These are phyloP conservation scores for Wickerhamomyces chambardii DNA, from an alignment of 805 yeast species.

Conservation along the genomic window DNA sequence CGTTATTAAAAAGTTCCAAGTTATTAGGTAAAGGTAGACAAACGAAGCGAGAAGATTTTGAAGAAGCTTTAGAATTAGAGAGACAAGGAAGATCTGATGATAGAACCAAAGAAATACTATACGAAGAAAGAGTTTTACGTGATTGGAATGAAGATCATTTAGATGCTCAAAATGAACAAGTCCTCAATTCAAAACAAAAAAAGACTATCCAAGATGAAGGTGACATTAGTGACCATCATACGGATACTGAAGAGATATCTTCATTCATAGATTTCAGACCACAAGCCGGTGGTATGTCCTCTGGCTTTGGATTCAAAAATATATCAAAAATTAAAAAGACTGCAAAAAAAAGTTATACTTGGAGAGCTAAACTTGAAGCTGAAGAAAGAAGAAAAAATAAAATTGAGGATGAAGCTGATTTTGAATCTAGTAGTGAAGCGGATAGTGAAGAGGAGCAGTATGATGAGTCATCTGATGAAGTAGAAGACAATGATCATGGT, in stretches of 20 bases:
- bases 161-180: no score
- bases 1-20: conserved; percentile 63
- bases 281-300: conserved; percentile 47
- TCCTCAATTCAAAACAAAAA: no score
- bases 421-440: conserved; percentile 27
- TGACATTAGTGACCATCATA: conserved; percentile 11
- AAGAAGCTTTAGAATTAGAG: conserved; percentile 70
- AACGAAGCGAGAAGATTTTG: conserved; percentile 59
- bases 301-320: conserved; percentile 63
- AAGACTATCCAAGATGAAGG: conserved; percentile 16
- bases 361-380: conserved; percentile 53
- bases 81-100: conserved; percentile 64
- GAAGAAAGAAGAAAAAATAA: conserved; percentile 34
- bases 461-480: conserved; percentile 16
- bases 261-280: conserved; percentile 71
- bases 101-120: conserved; percentile 48
- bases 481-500: conserved; percentile 13
- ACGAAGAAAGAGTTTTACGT: conserved; percentile 57
- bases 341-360: conserved; percentile 53
- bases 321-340: conserved; percentile 37
- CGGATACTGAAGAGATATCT: conserved; percentile 14
- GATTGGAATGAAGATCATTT: conserved; percentile 44
- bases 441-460: conserved; percentile 19
- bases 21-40: conserved; percentile 65
- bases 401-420: conserved; percentile 55